Evolutionary conservation across 2,329 filamentous ascomycete species (phyloP).

Genomic region (Diaporthe ilicicola): DNA sequence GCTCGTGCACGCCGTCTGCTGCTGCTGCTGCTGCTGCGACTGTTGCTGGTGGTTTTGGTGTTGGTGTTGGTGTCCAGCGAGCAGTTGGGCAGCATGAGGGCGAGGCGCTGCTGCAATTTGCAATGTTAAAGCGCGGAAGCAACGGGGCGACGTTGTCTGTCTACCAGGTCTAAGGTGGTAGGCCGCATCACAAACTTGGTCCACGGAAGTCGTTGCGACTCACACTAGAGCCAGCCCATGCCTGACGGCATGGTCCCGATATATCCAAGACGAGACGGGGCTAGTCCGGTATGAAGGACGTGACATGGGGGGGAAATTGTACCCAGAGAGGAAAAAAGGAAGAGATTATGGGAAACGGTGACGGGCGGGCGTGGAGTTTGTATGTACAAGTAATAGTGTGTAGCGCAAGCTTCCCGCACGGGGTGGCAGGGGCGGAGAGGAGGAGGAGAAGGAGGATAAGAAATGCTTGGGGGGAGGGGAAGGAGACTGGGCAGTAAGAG

Average conservation of each 20-base stretch:
- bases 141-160: neutral
- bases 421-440: neutral
- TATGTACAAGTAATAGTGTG: neutral
- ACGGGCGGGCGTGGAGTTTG: slow-evolving; percentile 13
- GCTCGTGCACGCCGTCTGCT: neutral
- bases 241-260: slow-evolving; percentile 3
- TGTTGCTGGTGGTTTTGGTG: too few relatives aligned
- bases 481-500: slow-evolving; percentile 10
- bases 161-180: neutral
- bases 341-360: neutral
- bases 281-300: slow-evolving; percentile 17
- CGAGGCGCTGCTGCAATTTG: neutral
- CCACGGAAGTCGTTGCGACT: slow-evolving; percentile 1
- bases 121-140: neutral
- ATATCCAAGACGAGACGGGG: slow-evolving; percentile 17
- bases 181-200: neutral
- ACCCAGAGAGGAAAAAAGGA: neutral
- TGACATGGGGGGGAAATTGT: neutral
- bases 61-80: neutral
- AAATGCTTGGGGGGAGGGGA: neutral
- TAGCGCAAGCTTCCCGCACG: neutral
- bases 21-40: too few relatives aligned
- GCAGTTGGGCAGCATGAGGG: neutral
- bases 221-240: slow-evolving; percentile 1
- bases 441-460: neutral